Evolutionary conservation across 176 grass and related monocot genomes (phyloP), one percentile per base, ranked within the genome.

Genomic region (Triticum dicoccoides): DNA sequence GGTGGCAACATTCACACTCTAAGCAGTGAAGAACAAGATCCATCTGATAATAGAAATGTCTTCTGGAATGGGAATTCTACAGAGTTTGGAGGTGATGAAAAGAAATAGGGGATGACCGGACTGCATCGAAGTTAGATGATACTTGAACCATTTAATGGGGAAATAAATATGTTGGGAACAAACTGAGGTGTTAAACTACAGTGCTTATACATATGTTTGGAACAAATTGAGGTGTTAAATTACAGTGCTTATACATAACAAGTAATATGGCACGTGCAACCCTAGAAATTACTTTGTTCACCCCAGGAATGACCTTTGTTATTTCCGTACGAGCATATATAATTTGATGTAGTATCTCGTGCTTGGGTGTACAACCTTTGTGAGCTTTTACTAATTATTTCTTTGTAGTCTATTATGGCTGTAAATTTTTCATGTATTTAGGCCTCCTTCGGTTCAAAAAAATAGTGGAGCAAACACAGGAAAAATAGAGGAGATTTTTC

Each of bases 51-150:
- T 68, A 87, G 83, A 65, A 99, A 99, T 80, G 86, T 94, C 77
- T 99, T 96, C 73, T 99, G 97, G 97, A 99, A 99, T 24, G 97
- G 97, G 41, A 99, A 99, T 77, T 99, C 97, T 71, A 99, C 94
- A 27, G 94, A 99, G 79, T 99, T 90, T 84, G 94, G 97, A 64
- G 93, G 97, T 9, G 88, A 91, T 49, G 90, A 94, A 47, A 92
- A 86, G 74, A 93, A 91, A 74, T 98, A 86, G 68, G 15, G 13
- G 15, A 33, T 34, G 39, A 20, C 17, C 15, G 70, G 45, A n/a
- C 12, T 30, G 77, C 5, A 83, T 56, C 34, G 64, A 23, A 32
- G 45, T 38, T n/a, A 69, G 10, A 9, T 47, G 44, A 70, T 69
- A 76, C 35, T 34, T 82, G 45, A 13, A 81, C 51, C 5, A 24